Evolutionary conservation across 495 filamentous ascomycete species (phyloP), one percentile per base, ranked within the genome.

Genomic region (Lasiosphaeriaceae sp.): DNA sequence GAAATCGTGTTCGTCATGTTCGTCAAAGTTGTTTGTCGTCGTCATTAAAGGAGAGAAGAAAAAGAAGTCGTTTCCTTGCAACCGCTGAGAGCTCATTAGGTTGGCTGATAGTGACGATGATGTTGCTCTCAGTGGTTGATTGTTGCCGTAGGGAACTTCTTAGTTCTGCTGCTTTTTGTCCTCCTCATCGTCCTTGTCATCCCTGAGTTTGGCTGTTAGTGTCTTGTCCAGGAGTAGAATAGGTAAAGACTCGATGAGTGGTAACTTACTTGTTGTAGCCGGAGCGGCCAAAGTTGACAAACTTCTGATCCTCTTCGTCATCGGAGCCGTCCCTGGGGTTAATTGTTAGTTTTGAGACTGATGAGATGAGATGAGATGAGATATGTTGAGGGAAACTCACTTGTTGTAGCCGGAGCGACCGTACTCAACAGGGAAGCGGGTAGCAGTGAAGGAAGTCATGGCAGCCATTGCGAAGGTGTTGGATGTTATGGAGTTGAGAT

Each of bases 371-470:
- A 19, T 29, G 22, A n/a, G 7, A 23, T 35, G 39, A 8, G 43
- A 53, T 5, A 31, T n/a, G 43, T 58, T 58, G 45, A 43, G 24
- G 17, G 37, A 3, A 0, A 57, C 66, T 51, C 43, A 65, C 63
- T 77, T 77, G 68, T 78, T 79, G 69, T 79, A 79, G 37, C 76
- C 76, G 34, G 70, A 74, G 58, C 76, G 77, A 56, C 75, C 77
- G 66, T 80, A 83, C 57, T 77, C 84, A 59, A 83, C 82, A 61
- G 81, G 81, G 64, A 77, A 82, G 72, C 80, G 58, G 60, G 66
- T 70, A 11, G 39, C 39, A 7, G 39, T 12, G 57, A 60, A 56
- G 63, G 62, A 68, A 64, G 66, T 50, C 53, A 64, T 63, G 60
- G 62, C 73, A 57, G 71, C 76, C 76, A 77, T 78, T 77, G 69